Evolutionary conservation across 495 filamentous ascomycete genomes (phyloP), one percentile per base, ranked within the genome.

Genomic region (Talaromyces liani): DNA sequence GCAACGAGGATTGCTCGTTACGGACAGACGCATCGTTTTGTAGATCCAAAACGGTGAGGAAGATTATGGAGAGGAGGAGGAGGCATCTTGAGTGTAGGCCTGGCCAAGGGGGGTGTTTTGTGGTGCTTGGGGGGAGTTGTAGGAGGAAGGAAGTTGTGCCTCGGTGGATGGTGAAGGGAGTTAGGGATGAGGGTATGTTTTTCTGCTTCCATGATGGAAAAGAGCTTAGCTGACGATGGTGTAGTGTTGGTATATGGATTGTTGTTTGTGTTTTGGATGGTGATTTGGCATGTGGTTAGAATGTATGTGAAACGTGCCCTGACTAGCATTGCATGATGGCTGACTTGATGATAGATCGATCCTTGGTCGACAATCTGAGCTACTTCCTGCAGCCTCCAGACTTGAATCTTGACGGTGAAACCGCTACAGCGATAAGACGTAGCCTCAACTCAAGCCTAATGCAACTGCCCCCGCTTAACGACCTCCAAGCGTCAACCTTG

Each of bases 1-100:
- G 31, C 14, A 79, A 79, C 74, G 78, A 80, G 66, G 72, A 78
- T 57, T 80, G 78, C 65, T 80, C 77, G 0, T 77, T 80, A 47
- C 73, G 75, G 2, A 80, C 76, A 0, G 78, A 80, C 62, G 77
- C 78, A 45, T 64, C 69, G 0, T 80, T 80, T 62, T 80, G 78
- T 62, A 79, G 36, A 9, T 12, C 78, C 62, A 64, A 61, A 64
- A 67, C 75, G 6, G 73, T 80, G 31, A 68, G 75, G 8, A 64
- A 67, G 1, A 79, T 79, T 31, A 80, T 80, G 75, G 72, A 78
- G 62, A 71, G 77, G 39, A 65, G 78, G 12, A 72, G 78, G 6
- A 65, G 73, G 41, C 78, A 80, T 71, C 67, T 75, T 0, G 78
- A 80, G 56, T 80, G 78, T 65, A 65, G 64, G 0, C 67, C 67